Conservation (phyloP, 73 alveolate species). For the Symbiodinium pilosum region DNA sequence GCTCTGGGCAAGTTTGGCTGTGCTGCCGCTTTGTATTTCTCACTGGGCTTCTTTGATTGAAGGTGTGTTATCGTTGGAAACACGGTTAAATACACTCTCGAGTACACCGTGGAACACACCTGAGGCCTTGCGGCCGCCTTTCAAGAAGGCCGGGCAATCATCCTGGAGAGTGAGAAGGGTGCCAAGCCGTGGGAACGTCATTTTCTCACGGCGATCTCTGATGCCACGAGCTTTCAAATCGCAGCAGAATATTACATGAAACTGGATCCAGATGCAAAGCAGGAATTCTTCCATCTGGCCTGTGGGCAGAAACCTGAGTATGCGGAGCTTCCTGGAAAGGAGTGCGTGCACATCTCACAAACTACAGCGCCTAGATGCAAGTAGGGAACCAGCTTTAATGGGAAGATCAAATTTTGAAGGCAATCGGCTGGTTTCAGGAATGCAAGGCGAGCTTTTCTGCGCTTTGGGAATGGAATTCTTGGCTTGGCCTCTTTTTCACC, state of each 20-base stretch:
- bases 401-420: too few species aligned
- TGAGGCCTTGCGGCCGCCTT: slow-evolving; percentile 28
- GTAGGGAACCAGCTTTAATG: background rate
- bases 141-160: slow-evolving; percentile 9
- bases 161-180: background rate
- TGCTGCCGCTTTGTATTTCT: too few species aligned
- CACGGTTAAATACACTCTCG: too few species aligned
- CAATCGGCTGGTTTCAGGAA: too few species aligned
- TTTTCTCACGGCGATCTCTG: slow-evolving; percentile 36
- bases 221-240: slow-evolving; percentile 42
- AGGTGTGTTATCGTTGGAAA: too few species aligned
- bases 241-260: slow-evolving; percentile 49
- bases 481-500: too few species aligned
- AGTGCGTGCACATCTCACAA: slow-evolving; percentile 46
- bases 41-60: too few species aligned
- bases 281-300: too few species aligned
- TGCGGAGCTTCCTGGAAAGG: slow-evolving; percentile 46
- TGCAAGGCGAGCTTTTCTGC: too few species aligned
- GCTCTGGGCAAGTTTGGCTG: too few species aligned
- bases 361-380: background rate
- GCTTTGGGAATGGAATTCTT: too few species aligned
- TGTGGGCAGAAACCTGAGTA: background rate
- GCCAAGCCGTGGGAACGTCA: slow-evolving; percentile 13
- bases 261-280: slow-evolving; percentile 35
- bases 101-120: too few species aligned